Percentiles rank a stretch among this genome's conserved stretches.
Evolutionary conservation across 78 protist species (phyloP).

Genomic region (Acrasis kona): DNA sequence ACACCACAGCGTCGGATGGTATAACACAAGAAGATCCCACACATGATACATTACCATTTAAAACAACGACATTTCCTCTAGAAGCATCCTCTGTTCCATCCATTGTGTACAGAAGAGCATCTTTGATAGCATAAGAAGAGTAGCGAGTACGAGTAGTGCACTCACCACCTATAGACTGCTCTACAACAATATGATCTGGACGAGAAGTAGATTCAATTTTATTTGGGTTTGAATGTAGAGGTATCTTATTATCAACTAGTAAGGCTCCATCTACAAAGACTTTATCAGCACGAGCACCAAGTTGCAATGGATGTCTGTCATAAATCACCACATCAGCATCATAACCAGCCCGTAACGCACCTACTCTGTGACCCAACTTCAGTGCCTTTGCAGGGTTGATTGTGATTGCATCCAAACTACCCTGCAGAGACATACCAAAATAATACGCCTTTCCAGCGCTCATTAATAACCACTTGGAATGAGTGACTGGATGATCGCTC

Average conservation of each 20-base stretch:
- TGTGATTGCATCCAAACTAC: conserved; percentile 7
- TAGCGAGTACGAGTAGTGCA: too few species aligned
- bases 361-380: background rate
- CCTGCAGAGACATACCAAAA: background rate
- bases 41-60: background rate
- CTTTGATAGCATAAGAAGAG: too few species aligned
- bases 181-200: too few species aligned
- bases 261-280: too few species aligned
- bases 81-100: background rate
- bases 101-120: too few species aligned
- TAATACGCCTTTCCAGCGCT: conserved; percentile 5
- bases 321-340: conserved; percentile 23
- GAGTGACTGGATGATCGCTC: conserved; percentile 7
- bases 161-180: too few species aligned
- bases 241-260: too few species aligned
- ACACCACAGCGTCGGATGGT: background rate
- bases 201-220: too few species aligned
- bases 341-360: background rate
- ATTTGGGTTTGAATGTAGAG: too few species aligned
- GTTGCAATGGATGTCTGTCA: too few species aligned
- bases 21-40: background rate
- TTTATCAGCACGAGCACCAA: too few species aligned
- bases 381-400: background rate
- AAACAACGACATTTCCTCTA: background rate
- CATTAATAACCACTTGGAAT: background rate